Conservation (phyloP, 768 basidiomycete species). For the Calocybe indica region DNA sequence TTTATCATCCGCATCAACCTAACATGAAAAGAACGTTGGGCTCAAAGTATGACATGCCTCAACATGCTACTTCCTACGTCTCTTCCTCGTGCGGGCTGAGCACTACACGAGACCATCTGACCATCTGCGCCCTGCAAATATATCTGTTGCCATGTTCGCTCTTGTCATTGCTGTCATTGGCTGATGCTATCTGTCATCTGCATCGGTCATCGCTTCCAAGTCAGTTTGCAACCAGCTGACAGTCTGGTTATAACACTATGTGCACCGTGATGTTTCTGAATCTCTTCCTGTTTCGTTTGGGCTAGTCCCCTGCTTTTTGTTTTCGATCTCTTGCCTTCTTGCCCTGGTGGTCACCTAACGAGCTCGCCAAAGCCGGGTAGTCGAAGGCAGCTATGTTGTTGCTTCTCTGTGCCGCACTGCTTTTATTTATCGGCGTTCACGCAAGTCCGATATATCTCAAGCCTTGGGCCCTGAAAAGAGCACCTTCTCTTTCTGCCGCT, state of each 20-base stretch:
- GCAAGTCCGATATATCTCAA: slow-evolving; percentile 5
- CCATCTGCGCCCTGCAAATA: too few relatives aligned
- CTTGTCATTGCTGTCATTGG: too few relatives aligned
- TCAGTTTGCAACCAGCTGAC: not conserved
- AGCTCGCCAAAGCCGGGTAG: not conserved
- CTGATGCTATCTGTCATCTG: too few relatives aligned
- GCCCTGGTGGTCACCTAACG: not conserved
- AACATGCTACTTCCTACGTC: too few relatives aligned
- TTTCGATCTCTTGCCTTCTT: not conserved
- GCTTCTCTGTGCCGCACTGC: slow-evolving; percentile 1
- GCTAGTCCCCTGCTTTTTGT: slow-evolving; percentile 6
- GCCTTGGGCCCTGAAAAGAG: slow-evolving; percentile 1
- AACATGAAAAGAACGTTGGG: too few relatives aligned
- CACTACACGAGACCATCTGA: too few relatives aligned
- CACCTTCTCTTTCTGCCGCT: slow-evolving; percentile 5
- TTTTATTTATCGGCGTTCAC: slow-evolving; percentile 6
- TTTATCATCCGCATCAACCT: too few relatives aligned
- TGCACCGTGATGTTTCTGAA: not conserved
- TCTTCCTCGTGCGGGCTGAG: too few relatives aligned
- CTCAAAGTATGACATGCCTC: too few relatives aligned
- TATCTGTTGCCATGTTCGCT: too few relatives aligned
- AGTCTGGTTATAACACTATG: not conserved
- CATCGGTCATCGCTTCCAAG: too few relatives aligned
- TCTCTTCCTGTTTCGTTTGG: slow-evolving; percentile 1
- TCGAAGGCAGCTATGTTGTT: slow-evolving; percentile 3